Base-by-base conservation (phyloP, 768 basidiomycete species). In the Pleurotus sapidus region DNA sequence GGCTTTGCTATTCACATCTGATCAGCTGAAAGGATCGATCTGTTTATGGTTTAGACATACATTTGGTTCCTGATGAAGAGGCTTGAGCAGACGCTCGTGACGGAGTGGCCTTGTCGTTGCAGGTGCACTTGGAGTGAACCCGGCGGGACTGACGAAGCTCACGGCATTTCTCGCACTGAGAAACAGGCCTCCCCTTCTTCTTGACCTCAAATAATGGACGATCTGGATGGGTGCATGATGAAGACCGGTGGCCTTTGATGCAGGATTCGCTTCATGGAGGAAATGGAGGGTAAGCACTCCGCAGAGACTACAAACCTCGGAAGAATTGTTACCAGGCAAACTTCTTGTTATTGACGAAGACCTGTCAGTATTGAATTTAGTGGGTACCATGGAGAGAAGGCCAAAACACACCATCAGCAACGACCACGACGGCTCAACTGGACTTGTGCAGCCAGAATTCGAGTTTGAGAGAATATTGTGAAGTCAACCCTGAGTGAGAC, bases 221-320 rank as follows among this genome's bases (percentile, higher is more conserved):
- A 63, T 93, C 91, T 27, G 85, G 85, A 67, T 97, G 95, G 48
- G 82, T 82, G 69, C 95, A 97, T 12, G 84, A 84, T 2, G 93
- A 93, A 11, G 94, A 95, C 54, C 95, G 86, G 66, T 97, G 94
- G 0, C 95, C 95, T 73, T 95, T 95, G 68, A 95, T 95, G 71
- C 95, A 97, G 11, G 92, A 88, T 76, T 89, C 90, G 71, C 94
- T 95, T 64, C 18, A 34, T 37, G 49, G 40, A 37, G 15, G 30
- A 18, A 50, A 38, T 61, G 61, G 37, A 61, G 50, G 57, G 15
- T 20, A 30, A 27, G 60, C 6, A 37, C 20, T 30, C 46, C 38
- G 34, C 25, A 18, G 11, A 30, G 8, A 34, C 30, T 34, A 34
- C 30, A 34, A 34, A 34, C 30, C 30, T 4, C 25, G 30, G 39